phyloP scores from a whole-genome alignment of 2,329 filamentous ascomycete species.

The Penicillium sp. region DNA sequence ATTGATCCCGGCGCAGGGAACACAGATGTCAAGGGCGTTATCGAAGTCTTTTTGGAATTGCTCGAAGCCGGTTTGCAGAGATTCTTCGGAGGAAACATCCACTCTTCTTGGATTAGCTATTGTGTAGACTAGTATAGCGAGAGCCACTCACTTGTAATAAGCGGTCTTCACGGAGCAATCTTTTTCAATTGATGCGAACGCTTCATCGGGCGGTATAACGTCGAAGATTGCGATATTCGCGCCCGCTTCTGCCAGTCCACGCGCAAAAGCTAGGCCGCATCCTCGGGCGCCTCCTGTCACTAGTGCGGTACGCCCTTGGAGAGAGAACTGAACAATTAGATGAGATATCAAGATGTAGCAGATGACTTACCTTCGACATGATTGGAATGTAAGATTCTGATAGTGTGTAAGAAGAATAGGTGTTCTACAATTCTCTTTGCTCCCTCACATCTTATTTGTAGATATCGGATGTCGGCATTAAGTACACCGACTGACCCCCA shows the following conservation, averaged over 20 bases:
- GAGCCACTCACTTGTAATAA: conserved; percentile 37
- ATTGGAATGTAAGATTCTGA: background rate
- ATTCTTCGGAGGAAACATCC: conserved; percentile 40
- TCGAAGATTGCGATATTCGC: conserved; percentile 51
- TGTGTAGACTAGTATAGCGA: background rate
- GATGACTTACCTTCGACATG: conserved; percentile 26
- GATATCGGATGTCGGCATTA: conserved; percentile 5
- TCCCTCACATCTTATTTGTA: conserved; percentile 7
- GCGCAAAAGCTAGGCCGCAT: conserved; percentile 47
- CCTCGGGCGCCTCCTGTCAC: conserved; percentile 51
- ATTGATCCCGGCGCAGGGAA: conserved; percentile 50
- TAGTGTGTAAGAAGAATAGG: background rate
- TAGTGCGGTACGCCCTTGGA: conserved; percentile 50
- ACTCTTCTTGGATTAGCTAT: conserved; percentile 27
- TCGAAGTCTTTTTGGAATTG: conserved; percentile 37
- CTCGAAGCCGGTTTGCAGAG: conserved; percentile 33
- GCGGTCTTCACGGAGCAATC: conserved; percentile 44
- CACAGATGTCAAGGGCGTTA: conserved; percentile 45
- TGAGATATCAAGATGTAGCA: too few species aligned
- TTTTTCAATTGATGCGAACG: conserved; percentile 43
- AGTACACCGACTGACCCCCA: conserved; percentile 16
- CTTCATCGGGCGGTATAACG: conserved; percentile 41
- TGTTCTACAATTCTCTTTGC: background rate
- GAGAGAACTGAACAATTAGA: conserved; percentile 44
- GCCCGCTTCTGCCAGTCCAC: conserved; percentile 48